Evolutionary conservation across 768 basidiomycete genomes (phyloP).

Genomic region (Phylloporus rhodoxanthus): DNA sequence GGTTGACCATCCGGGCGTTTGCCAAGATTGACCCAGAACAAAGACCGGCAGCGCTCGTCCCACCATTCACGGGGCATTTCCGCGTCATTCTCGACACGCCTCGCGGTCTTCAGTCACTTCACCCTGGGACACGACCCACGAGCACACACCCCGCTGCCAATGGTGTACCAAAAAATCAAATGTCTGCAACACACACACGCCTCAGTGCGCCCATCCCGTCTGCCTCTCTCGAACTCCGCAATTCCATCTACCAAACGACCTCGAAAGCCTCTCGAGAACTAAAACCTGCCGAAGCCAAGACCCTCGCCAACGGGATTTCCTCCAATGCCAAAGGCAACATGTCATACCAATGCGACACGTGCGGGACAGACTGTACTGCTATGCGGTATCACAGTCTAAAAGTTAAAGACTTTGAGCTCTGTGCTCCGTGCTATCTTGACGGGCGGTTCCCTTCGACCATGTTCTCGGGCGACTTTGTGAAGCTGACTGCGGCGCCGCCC

Average conservation of each 20-base stretch:
- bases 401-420: constrained; percentile 86
- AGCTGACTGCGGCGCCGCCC: constrained; percentile 47
- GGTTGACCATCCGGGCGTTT: constrained; percentile 4
- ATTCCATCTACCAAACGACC: constrained; percentile 83
- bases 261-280: constrained; percentile 76
- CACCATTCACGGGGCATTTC: constrained; percentile 98
- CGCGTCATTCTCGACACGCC: constrained; percentile 96
- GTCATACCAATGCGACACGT: constrained; percentile 83
- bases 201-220: constrained; percentile 15
- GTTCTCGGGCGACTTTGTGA: constrained; percentile 97
- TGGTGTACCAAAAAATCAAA: constrained; percentile 38
- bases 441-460: constrained; percentile 95
- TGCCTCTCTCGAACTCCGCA: constrained; percentile 82
- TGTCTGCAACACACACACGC: constrained; percentile 25
- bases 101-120: constrained; percentile 90
- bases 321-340: constrained; percentile 44
- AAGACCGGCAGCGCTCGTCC: constrained; percentile 87
- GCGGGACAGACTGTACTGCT: constrained; percentile 86
- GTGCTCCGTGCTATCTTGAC: constrained; percentile 88
- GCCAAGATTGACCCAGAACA: constrained; percentile 93
- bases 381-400: constrained; percentile 91
- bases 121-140: constrained; percentile 65
- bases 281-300: constrained; percentile 58
- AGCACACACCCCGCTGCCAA: constrained; percentile 43
- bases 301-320: constrained; percentile 48